These are phyloP conservation scores for Aphanomyces cochlioides DNA, from an alignment of 352 stramenopile genomes.

Conservation along the genomic window DNA sequence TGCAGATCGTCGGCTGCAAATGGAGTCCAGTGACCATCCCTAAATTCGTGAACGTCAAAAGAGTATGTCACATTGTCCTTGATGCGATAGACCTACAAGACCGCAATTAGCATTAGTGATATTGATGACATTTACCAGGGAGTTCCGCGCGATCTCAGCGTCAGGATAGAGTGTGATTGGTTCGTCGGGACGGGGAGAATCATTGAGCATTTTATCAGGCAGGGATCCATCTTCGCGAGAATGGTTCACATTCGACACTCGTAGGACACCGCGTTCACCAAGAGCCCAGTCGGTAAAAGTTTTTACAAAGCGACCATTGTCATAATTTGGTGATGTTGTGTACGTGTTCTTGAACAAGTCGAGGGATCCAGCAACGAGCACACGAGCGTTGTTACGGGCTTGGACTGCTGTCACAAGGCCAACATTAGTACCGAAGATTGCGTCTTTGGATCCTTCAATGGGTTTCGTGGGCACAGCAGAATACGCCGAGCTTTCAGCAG, in stretches of 20 bases:
- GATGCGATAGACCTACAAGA: conserved; percentile 73
- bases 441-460: conserved; percentile 41
- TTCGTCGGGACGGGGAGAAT: conserved; percentile 79
- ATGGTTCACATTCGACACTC: conserved; percentile 85
- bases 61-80: conserved; percentile 93
- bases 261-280: conserved; percentile 82
- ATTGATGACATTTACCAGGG: conserved; percentile 45
- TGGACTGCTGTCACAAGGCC: conserved; percentile 83
- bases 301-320: conserved; percentile 74
- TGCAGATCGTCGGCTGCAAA: conserved; percentile 84
- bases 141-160: conserved; percentile 81
- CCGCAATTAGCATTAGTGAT: not conserved
- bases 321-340: conserved; percentile 51
- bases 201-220: conserved; percentile 87
- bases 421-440: conserved; percentile 59
- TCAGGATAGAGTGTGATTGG: conserved; percentile 89
- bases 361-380: conserved; percentile 84
- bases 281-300: conserved; percentile 82
- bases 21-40: conserved; percentile 64
- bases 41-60: conserved; percentile 85
- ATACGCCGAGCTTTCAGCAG: conserved; percentile 75
- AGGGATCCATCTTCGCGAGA: conserved; percentile 70
- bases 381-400: conserved; percentile 87
- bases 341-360: conserved; percentile 88
- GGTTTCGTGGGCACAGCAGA: conserved; percentile 73